A percentile compares a stretch with the other conserved stretches of the same genome.
Conservation (phyloP, 192 early-diverging fungal genomes). For the Powellomyces hirtus region DNA sequence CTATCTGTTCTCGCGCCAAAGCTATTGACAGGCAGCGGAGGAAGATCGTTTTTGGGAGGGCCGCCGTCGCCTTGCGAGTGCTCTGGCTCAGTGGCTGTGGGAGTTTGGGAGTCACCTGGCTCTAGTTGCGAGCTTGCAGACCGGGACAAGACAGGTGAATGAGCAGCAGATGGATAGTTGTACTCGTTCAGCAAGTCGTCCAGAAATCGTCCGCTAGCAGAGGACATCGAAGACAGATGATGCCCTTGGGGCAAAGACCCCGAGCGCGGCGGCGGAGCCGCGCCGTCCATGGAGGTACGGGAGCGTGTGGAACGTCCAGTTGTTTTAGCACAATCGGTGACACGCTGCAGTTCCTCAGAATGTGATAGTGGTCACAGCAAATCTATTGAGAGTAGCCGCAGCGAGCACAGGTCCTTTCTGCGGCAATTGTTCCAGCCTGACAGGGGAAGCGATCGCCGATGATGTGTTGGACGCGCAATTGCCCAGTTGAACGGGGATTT, state of each 20-base stretch:
- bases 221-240: constrained; percentile 10
- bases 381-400: too few relatives aligned
- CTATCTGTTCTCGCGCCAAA: background rate
- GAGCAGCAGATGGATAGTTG: constrained; percentile 17
- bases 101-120: background rate
- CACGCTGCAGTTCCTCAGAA: too few relatives aligned
- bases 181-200: constrained; percentile 28
- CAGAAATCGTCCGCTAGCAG: constrained; percentile 20
- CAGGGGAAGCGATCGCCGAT: too few relatives aligned
- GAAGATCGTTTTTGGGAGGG: background rate
- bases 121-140: background rate
- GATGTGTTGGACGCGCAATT: too few relatives aligned
- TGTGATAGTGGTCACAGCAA: too few relatives aligned
- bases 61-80: background rate
- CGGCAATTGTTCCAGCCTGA: too few relatives aligned
- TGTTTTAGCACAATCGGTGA: too few relatives aligned
- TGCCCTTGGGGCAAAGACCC: background rate
- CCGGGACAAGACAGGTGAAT: background rate
- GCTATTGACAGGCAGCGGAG: background rate
- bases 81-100: background rate
- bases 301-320: too few relatives aligned
- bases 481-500: too few relatives aligned
- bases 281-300: constrained; percentile 11
- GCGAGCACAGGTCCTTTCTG: too few relatives aligned
- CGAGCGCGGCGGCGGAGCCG: constrained; percentile 3